Evolutionary conservation across 805 yeast genomes (phyloP).

Genomic region (Phaffomyces antillensis): DNA sequence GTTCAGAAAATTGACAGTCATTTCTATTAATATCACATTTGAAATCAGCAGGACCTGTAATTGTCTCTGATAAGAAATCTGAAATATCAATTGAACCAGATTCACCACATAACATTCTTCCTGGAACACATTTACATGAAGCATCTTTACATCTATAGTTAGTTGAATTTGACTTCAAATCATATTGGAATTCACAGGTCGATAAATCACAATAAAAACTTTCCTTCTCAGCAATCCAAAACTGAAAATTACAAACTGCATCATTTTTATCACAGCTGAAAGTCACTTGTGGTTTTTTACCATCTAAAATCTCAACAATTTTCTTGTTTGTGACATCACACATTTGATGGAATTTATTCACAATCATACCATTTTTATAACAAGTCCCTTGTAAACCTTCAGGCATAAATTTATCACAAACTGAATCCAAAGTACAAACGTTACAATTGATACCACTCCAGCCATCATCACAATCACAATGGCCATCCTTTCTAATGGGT

Average conservation of each 20-base stretch:
- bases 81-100: slow-evolving; percentile 91
- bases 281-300: slow-evolving; percentile 84
- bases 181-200: slow-evolving; percentile 65
- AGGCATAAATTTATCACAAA: slow-evolving; percentile 86
- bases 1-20: slow-evolving; percentile 80
- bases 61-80: slow-evolving; percentile 84
- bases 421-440: slow-evolving; percentile 63
- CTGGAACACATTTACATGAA: slow-evolving; percentile 88
- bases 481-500: slow-evolving; percentile 45
- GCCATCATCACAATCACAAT: slow-evolving; percentile 74
- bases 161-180: slow-evolving; percentile 55
- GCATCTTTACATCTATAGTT: slow-evolving; percentile 72
- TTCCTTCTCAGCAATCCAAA: slow-evolving; percentile 90
- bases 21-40: slow-evolving; percentile 60
- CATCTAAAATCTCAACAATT: slow-evolving; percentile 71
- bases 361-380: slow-evolving; percentile 76
- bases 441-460: slow-evolving; percentile 96
- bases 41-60: slow-evolving; percentile 90
- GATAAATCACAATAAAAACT: slow-evolving; percentile 83
- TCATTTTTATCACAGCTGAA: slow-evolving; percentile 74
- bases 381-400: slow-evolving; percentile 82
- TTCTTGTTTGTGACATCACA: slow-evolving; percentile 91
- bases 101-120: slow-evolving; percentile 88
- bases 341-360: slow-evolving; percentile 77
- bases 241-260: slow-evolving; percentile 76